Conservation (phyloP, 2,329 filamentous ascomycete species). For the Cladophialophora yegresii region DNA sequence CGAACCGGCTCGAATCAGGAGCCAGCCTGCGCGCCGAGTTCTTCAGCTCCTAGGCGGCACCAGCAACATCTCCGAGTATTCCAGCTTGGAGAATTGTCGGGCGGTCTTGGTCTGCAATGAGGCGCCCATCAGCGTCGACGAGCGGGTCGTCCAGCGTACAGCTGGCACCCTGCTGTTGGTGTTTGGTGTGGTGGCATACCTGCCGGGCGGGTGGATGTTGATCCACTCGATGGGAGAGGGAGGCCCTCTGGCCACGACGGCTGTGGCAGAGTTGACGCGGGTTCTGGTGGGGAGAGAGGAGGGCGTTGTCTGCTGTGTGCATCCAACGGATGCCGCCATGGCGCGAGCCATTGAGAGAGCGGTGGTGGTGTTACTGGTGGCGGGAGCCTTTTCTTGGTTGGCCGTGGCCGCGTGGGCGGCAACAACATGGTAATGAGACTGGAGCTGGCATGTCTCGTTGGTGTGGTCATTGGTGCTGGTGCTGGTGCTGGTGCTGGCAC, state of each 20-base stretch:
- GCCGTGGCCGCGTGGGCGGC: slow-evolving; percentile 25
- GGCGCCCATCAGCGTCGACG: slow-evolving; percentile 1
- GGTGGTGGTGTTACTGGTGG: slow-evolving; percentile 13
- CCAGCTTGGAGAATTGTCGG: neutral
- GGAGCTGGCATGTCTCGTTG: neutral
- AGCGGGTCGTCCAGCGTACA: slow-evolving; percentile 15
- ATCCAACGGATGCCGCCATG: slow-evolving; percentile 23
- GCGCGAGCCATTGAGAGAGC: slow-evolving; percentile 25
- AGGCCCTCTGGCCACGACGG: slow-evolving; percentile 19
- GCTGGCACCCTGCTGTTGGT: slow-evolving; percentile 26
- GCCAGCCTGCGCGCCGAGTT: neutral
- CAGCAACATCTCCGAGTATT: neutral
- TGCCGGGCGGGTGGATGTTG: slow-evolving; percentile 29
- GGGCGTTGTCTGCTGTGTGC: slow-evolving; percentile 17
- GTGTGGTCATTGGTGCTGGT: neutral
- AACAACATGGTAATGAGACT: slow-evolving; percentile 6
- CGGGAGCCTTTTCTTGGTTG: slow-evolving; percentile 14
- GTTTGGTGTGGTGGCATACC: slow-evolving; percentile 15
- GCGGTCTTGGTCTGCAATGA: slow-evolving; percentile 11
- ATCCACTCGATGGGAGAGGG: slow-evolving; percentile 24
- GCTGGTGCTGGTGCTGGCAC: slow-evolving; percentile 1
- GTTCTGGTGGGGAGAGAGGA: slow-evolving; percentile 18
- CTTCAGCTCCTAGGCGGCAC: neutral
- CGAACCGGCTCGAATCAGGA: neutral
- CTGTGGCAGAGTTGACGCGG: slow-evolving; percentile 26